Evolutionary conservation across 2,329 filamentous ascomycete genomes (phyloP), one percentile per base, ranked within the genome.

Genomic region (Fusarium sp.): DNA sequence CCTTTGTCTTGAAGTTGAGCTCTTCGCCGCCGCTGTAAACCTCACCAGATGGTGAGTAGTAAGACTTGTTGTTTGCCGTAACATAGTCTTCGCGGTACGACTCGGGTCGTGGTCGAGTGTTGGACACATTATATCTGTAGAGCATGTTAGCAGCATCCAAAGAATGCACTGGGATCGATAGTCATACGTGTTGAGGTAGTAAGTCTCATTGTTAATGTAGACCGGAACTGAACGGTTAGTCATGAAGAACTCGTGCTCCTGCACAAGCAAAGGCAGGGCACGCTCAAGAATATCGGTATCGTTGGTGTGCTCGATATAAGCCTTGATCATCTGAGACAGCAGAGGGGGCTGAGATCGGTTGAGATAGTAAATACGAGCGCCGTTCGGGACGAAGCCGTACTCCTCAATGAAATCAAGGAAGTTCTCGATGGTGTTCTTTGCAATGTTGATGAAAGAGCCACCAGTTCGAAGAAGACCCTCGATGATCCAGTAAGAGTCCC

Each of bases 401-500:
- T 85, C 80, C 17, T 92, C 89, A 8, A 93, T 86, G 42, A 92
- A 84, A 74, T 93, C 91, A 17, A 92, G 82, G 74, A 93, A 93
- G 78, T 93, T 93, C 77, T 92, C 90, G 70, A 93, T 91, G 36
- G 89, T 91, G 80, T 93, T 92, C 78, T 85, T 86, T 8, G 90
- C 88, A 68, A 93, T 91, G 39, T 88, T 81, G 12, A 87, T 87
- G 70, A 92, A 93, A 50, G 87, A 87, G 42, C 91, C 91, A 22
- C 89, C 87, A 0, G 90, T 92, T 52, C 91, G 87, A 39, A 93
- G 81, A 30, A 93, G 84, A 30, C 91, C 91, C 81, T 91, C 88
- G 52, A 93, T 75, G 55, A 92, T 91, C 90, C 89, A 92, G 82
- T 88, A 92, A 38, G 89, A 90, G 79, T 93, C 90, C 91, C 91